Percentiles rank a stretch among this genome's conserved stretches.
Evolutionary conservation across 805 yeast species (phyloP).

Genomic region (Hanseniaspora lachancei): DNA sequence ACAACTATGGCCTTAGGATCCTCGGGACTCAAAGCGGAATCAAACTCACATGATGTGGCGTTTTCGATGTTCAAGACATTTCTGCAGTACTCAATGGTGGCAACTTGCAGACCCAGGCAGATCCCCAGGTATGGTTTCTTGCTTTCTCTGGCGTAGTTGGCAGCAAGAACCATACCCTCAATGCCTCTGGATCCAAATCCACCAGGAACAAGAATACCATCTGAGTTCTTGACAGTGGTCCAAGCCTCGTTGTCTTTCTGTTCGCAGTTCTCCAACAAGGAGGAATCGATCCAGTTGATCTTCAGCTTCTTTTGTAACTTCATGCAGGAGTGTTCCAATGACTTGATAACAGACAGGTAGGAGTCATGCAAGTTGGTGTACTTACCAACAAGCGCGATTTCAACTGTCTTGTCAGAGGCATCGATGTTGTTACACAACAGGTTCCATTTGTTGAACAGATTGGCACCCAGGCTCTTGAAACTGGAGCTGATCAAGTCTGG

Average conservation of each 20-base stretch:
- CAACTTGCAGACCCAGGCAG: constrained; percentile 93
- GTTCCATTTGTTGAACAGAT: constrained; percentile 66
- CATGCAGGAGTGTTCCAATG: constrained; percentile 92
- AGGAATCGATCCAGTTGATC: constrained; percentile 92
- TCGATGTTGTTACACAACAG: constrained; percentile 68
- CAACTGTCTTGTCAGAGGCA: constrained; percentile 69
- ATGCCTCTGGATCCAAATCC: constrained; percentile 96
- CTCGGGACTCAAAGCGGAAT: constrained; percentile 45
- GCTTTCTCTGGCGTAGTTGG: constrained; percentile 96
- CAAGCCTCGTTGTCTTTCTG: constrained; percentile 86
- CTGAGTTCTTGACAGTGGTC: constrained; percentile 85
- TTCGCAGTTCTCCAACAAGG: constrained; percentile 68
- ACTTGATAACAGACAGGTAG: constrained; percentile 84
- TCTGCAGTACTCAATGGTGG: constrained; percentile 86
- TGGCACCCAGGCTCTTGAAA: constrained; percentile 51
- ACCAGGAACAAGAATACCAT: constrained; percentile 95
- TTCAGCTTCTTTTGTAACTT: constrained; percentile 70
- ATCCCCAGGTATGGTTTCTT: constrained; percentile 90
- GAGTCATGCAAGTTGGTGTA: constrained; percentile 92
- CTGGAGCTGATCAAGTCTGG: constrained; percentile 35
- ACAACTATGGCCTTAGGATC: constrained; percentile 58
- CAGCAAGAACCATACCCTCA: constrained; percentile 95
- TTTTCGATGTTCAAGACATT: constrained; percentile 53
- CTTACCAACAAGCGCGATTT: constrained; percentile 94
- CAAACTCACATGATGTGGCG: constrained; percentile 76